Evolutionary conservation across 2,329 filamentous ascomycete species (phyloP).

Genomic region (Phyllachora maydis): DNA sequence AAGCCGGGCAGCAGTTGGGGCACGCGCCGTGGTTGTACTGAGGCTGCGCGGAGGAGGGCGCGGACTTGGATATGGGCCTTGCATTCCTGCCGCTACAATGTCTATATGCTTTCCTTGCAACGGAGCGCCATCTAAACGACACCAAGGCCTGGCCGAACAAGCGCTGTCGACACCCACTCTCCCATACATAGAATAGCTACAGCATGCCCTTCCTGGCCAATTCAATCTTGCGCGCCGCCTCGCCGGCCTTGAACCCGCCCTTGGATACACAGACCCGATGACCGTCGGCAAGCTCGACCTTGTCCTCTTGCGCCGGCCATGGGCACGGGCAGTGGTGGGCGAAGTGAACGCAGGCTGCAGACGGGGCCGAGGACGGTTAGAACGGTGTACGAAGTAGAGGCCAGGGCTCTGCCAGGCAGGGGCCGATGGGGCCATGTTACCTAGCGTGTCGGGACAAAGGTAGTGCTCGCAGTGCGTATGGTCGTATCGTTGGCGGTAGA

Average conservation of each 20-base stretch:
- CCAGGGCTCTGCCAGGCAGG: not conserved
- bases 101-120: no score
- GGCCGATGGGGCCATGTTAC: slow-evolving; percentile 7
- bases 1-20: no score
- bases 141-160: no score
- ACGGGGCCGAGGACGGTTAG: no score
- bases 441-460: slow-evolving; percentile 77
- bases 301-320: slow-evolving; percentile 57
- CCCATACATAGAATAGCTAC: no score
- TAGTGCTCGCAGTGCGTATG: slow-evolving; percentile 80
- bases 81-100: no score
- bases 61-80: no score
- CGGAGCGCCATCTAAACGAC: no score
- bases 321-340: slow-evolving; percentile 94
- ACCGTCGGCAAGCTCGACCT: slow-evolving; percentile 54
- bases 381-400: not conserved
- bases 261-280: slow-evolving; percentile 54
- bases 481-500: slow-evolving; percentile 33
- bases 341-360: slow-evolving; percentile 68
- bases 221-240: slow-evolving; percentile 57
- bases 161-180: no score
- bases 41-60: no score
- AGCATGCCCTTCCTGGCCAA: slow-evolving; percentile 60
- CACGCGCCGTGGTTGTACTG: no score
- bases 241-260: slow-evolving; percentile 52